phyloP scores from a whole-genome alignment of 2,329 filamentous ascomycete species.

The Pestalotiopsis sp. region DNA sequence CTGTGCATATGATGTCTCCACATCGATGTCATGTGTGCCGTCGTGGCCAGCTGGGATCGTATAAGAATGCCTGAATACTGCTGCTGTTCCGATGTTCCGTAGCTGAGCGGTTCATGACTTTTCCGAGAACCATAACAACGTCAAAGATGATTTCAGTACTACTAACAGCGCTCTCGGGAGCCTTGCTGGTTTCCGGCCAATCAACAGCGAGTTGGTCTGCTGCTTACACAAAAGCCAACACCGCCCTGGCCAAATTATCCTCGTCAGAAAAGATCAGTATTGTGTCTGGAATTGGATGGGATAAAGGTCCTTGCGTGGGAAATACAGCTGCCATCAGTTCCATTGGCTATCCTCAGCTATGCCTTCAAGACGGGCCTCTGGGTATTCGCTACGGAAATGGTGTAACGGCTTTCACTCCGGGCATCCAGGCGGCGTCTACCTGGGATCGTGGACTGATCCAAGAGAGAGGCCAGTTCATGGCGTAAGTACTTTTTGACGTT shows the following conservation, averaged over 20 bases:
- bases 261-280: slow-evolving; percentile 78
- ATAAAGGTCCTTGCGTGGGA: slow-evolving; percentile 70
- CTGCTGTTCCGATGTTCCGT: background rate
- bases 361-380: slow-evolving; percentile 79
- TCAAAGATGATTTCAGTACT: slow-evolving; percentile 19
- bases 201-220: slow-evolving; percentile 58
- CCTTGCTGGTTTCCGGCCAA: slow-evolving; percentile 34
- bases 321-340: slow-evolving; percentile 59
- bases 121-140: background rate
- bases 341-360: slow-evolving; percentile 72
- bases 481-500: slow-evolving; percentile 27
- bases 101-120: background rate
- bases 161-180: slow-evolving; percentile 21
- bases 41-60: background rate
- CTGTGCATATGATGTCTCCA: background rate
- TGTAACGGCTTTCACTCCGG: slow-evolving; percentile 78
- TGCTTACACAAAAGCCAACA: slow-evolving; percentile 71
- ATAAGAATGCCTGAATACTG: background rate
- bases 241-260: slow-evolving; percentile 70
- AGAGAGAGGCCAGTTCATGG: slow-evolving; percentile 69
- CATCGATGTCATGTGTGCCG: background rate
- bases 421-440: slow-evolving; percentile 76
- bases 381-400: slow-evolving; percentile 74
- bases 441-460: slow-evolving; percentile 80
- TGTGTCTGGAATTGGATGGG: slow-evolving; percentile 78